Base-by-base conservation (phyloP, 2,329 filamentous ascomycete species). In the Sporothrix inflata region DNA sequence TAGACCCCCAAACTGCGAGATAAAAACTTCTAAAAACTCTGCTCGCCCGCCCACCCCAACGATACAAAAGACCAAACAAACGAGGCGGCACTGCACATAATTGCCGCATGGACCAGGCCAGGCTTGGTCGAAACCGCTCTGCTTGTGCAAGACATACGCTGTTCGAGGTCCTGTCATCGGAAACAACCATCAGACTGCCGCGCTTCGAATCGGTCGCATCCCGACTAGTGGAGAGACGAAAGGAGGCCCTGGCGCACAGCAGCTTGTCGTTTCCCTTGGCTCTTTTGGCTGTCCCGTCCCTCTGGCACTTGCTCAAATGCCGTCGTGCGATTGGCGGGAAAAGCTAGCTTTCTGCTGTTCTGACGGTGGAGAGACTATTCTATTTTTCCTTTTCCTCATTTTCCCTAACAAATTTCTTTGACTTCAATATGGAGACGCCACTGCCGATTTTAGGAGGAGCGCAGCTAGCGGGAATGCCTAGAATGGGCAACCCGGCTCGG, bases 281-380 rank as follows among this genome's bases (percentile, higher is more conserved):
- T n/a, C n/a, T n/a, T 49, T 24, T 70, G 53, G 16, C 55, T 55
- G 51, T 66, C 40, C 40, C 65, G 57, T 66, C 47, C 12, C 21
- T 51, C 65, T 61, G 47, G 63, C 61, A 72, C 70, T 72, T 49
- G 63, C 38, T 55, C 70, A 42, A 63, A 68, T 68, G 14, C 38
- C 19, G 51, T 30, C 14, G 49, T 51, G 30, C 30, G n/a, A 68
- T 72, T 72, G 70, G 70, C 63, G 70, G 63, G 42, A 61, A 68
- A 60, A 40, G 51, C 34, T 60, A 45, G 49, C n/a, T 49, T 12
- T 67, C n/a, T 49, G 24, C 14, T 40, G 53, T 40, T 9, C 19
- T 12, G 3, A 24, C 9, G 11, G 65, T 49, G 65, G 42, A 51
- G 65, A 49, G 42, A 19, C 24, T 27, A 47, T 65, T 61, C 34